Evolutionary conservation across 202 grass and related monocot species (phyloP).

Genomic region (Elaeis oleifera): DNA sequence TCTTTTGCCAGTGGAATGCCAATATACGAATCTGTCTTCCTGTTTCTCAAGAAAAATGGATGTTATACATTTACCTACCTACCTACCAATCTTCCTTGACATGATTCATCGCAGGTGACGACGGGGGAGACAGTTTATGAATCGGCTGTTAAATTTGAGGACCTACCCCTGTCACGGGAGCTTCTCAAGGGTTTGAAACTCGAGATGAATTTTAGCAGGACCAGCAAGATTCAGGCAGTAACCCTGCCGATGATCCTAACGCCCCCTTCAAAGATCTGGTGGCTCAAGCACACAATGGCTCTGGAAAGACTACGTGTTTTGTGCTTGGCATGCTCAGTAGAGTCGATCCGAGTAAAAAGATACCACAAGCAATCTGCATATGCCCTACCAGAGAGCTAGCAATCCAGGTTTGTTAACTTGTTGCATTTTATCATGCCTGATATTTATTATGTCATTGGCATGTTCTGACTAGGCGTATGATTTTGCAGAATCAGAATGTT

Average conservation of each 20-base stretch:
- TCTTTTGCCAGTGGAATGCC: no score
- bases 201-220: constrained; percentile 83
- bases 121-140: constrained; percentile 76
- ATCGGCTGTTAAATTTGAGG: constrained; percentile 76
- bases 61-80: no score
- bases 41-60: no score
- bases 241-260: constrained; percentile 97
- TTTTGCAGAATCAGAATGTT: constrained; percentile 69
- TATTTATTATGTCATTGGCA: not conserved
- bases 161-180: constrained; percentile 62
- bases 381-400: constrained; percentile 92
- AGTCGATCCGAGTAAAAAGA: constrained; percentile 47
- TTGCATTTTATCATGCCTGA: not conserved
- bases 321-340: constrained; percentile 95
- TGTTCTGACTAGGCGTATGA: not conserved
- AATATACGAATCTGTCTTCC: no score
- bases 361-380: constrained; percentile 88
- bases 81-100: not conserved
- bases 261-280: constrained; percentile 80
- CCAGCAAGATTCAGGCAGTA: constrained; percentile 90
- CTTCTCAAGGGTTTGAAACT: constrained; percentile 80
- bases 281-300: constrained; percentile 91
- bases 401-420: constrained; percentile 41
- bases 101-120: constrained; percentile 39
- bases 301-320: constrained; percentile 96